phyloP scores from a whole-genome alignment of 108 stramenopile species.

The Bacterosira constricta region DNA sequence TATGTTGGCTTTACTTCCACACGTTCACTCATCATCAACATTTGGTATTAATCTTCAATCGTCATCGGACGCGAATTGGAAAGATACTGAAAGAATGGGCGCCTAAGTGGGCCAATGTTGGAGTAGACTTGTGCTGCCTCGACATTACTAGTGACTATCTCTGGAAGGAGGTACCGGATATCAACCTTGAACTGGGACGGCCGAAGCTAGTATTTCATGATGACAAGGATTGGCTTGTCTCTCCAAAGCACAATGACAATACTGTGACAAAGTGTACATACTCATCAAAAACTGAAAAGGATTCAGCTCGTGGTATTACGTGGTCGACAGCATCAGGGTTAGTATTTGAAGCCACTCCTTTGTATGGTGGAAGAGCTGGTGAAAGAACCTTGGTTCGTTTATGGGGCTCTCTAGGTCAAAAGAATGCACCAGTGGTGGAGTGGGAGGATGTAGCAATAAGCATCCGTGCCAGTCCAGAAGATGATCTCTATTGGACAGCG shows the following conservation, averaged over 20 bases:
- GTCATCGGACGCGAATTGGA: slow-evolving; percentile 6
- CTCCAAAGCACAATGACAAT: background rate
- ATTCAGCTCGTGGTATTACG: background rate
- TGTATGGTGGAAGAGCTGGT: background rate
- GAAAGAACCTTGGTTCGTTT: background rate
- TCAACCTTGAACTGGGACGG: background rate
- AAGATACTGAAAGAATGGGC: slow-evolving; percentile 20
- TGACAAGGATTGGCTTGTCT: background rate
- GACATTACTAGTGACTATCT: slow-evolving; percentile 2
- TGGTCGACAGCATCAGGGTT: slow-evolving; percentile 6
- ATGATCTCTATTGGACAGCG: background rate
- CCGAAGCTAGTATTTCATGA: background rate
- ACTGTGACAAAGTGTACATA: background rate
- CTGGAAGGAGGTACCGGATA: slow-evolving; percentile 6
- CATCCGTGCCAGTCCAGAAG: background rate
- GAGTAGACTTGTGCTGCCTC: background rate
- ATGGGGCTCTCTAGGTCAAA: background rate
- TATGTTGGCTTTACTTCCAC: slow-evolving; percentile 6
- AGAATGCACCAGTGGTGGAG: slow-evolving; percentile 6
- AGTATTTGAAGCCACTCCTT: background rate
- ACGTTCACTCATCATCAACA: background rate
- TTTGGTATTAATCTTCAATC: background rate
- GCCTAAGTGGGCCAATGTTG: slow-evolving; percentile 8
- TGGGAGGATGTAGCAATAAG: background rate
- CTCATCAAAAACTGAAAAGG: background rate